Percentiles rank a stretch among this genome's conserved stretches.
These are phyloP conservation scores for Postia placenta DNA, from an alignment of 768 basidiomycete genomes.

Conservation along the genomic window DNA sequence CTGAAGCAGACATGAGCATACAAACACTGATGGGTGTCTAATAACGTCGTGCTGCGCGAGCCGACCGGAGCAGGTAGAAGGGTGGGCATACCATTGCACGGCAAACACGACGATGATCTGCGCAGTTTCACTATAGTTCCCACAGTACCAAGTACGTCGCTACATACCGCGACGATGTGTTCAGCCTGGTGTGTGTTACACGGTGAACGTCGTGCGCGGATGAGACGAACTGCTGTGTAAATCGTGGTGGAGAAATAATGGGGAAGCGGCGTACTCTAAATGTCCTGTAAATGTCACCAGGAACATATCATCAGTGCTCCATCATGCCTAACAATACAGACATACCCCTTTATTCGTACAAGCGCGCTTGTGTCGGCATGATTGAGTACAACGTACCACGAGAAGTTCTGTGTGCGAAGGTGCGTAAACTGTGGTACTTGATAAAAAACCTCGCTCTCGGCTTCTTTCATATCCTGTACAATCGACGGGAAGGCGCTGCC, in stretches of 20 bases:
- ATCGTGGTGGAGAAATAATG: background rate
- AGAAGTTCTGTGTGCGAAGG: background rate
- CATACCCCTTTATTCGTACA: background rate
- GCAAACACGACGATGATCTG: background rate
- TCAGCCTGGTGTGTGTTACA: background rate
- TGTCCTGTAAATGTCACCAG: background rate
- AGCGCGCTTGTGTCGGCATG: background rate
- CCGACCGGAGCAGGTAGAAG: background rate
- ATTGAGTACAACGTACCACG: background rate
- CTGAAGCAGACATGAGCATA: background rate
- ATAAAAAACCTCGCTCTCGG: no score
- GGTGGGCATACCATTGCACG: background rate
- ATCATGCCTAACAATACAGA: background rate
- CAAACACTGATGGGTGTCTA: background rate
- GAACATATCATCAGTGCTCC: no score
- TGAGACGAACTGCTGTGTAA: background rate
- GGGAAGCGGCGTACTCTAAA: background rate
- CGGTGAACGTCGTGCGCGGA: background rate
- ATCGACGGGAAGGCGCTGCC: no score
- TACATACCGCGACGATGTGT: background rate
- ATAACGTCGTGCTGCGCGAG: background rate
- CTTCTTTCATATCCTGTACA: no score
- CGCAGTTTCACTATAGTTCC: no score
- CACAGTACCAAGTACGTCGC: no score
- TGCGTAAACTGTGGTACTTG: background rate